These are phyloP conservation scores for Plantago major DNA, from an alignment of 257 asterid genomes.

Conservation along the genomic window DNA sequence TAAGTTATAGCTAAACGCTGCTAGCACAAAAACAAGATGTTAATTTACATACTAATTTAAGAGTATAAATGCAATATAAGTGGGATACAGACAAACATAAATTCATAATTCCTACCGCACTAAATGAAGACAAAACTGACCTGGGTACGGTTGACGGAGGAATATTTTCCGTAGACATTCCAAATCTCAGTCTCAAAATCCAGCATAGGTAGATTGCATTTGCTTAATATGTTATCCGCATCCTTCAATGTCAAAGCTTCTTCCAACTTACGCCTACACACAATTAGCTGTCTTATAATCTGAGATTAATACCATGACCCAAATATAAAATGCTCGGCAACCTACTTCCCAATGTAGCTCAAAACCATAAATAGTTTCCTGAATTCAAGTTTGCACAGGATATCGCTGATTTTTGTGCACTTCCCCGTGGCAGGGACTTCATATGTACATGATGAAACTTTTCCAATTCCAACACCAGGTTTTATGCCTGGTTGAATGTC, in stretches of 20 bases:
- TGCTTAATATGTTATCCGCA: slow-evolving; percentile 35
- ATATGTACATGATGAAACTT: slow-evolving; percentile 15
- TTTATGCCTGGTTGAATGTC: slow-evolving; percentile 21
- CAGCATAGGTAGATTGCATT: slow-evolving; percentile 40
- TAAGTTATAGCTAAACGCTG: no score
- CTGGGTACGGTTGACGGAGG: slow-evolving; percentile 28
- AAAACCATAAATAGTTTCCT: slow-evolving; percentile 58
- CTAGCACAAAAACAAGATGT: no score
- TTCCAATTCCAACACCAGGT: slow-evolving; percentile 3
- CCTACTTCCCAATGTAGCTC: slow-evolving; percentile 64
- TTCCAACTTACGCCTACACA: slow-evolving; percentile 52
- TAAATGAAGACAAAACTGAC: slow-evolving; percentile 27
- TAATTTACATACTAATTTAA: no score
- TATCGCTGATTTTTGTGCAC: background rate
- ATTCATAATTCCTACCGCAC: background rate
- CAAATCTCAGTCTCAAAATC: slow-evolving; percentile 53
- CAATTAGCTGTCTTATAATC: background rate
- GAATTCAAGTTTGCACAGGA: slow-evolving; percentile 44
- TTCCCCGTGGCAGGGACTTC: background rate
- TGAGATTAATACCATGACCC: slow-evolving; percentile 6
- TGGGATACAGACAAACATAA: background rate
- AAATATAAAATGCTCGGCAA: slow-evolving; percentile 6
- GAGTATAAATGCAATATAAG: no score
- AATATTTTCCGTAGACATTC: slow-evolving; percentile 37
- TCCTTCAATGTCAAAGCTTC: slow-evolving; percentile 34